A percentile compares a stretch with the other conserved stretches of the same genome.
Evolutionary conservation across 176 grass and related monocot species (phyloP).

Genomic region (Oryza meyeriana): DNA sequence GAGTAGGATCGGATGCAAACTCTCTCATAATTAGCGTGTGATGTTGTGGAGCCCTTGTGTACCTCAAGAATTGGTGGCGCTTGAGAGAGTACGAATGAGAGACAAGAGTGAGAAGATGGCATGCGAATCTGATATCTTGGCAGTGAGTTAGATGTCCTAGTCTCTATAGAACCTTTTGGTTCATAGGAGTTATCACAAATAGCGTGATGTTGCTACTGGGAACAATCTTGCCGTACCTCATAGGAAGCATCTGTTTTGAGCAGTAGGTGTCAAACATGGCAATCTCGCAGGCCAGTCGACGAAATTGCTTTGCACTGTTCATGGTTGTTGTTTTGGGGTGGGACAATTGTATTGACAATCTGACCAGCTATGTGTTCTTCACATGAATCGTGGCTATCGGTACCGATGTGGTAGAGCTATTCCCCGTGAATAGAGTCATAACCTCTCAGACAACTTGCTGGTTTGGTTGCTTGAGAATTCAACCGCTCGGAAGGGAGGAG

Average conservation of each 20-base stretch:
- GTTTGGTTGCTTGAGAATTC: constrained; percentile 29
- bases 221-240: constrained; percentile 34
- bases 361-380: constrained; percentile 40
- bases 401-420: constrained; percentile 3
- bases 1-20: constrained; percentile 23
- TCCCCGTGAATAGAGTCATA: no score
- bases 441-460: constrained; percentile 30
- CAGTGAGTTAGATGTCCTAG: background rate
- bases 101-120: constrained; percentile 7
- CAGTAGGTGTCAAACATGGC: constrained; percentile 34
- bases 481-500: constrained; percentile 39
- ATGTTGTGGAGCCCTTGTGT: constrained; percentile 24
- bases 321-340: constrained; percentile 19
- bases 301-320: constrained; percentile 30
- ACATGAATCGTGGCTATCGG: constrained; percentile 9
- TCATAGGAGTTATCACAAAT: constrained; percentile 39
- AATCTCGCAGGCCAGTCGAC: constrained; percentile 30
- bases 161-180: background rate
- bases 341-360: constrained; percentile 15
- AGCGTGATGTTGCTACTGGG: constrained; percentile 30
- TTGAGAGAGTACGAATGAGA: constrained; percentile 2
- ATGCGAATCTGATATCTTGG: constrained; percentile 30
- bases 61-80: background rate
- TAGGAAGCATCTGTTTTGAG: constrained; percentile 41
- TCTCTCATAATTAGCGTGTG: constrained; percentile 9